These are phyloP conservation scores for Ulmus americana DNA, from an alignment of 331 rosid species.

Conservation along the genomic window DNA sequence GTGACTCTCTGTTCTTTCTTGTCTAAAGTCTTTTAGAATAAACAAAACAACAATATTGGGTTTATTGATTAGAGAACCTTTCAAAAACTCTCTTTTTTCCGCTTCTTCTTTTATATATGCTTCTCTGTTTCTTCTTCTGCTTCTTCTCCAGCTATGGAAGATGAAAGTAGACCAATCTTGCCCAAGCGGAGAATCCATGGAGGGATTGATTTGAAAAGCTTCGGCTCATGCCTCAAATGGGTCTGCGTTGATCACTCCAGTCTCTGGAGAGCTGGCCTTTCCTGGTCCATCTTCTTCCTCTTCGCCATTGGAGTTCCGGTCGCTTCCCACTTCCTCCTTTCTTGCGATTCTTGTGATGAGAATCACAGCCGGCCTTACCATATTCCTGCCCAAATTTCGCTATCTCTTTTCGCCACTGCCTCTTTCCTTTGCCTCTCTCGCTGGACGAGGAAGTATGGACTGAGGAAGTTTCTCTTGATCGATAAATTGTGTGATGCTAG, in stretches of 20 bases:
- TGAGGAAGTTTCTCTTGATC: constrained; percentile 60
- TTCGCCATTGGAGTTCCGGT: constrained; percentile 53
- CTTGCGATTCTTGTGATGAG: constrained; percentile 56
- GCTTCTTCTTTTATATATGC: background rate
- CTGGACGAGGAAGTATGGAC: constrained; percentile 56
- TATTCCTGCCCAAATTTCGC: constrained; percentile 54
- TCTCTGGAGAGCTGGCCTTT: constrained; percentile 30
- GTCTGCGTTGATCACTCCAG: constrained; percentile 68
- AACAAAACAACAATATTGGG: no score
- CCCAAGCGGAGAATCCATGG: constrained; percentile 23
- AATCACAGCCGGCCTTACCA: constrained; percentile 71
- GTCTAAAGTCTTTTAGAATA: background rate
- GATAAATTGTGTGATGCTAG: constrained; percentile 52
- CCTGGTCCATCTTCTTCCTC: constrained; percentile 60
- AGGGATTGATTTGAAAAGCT: constrained; percentile 37
- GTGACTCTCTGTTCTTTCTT: background rate
- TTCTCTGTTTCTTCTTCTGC: constrained; percentile 3
- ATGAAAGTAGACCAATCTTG: constrained; percentile 22
- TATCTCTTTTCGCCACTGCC: constrained; percentile 43
- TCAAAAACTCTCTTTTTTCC: background rate
- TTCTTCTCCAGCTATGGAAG: constrained; percentile 43
- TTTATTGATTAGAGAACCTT: no score
- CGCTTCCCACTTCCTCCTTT: constrained; percentile 55
- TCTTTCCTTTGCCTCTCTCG: constrained; percentile 54
- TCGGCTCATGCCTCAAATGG: constrained; percentile 51